A percentile compares a stretch with the other conserved stretches of the same genome.
These are phyloP conservation scores for Sarocladium kiliense DNA, from an alignment of 2,329 filamentous ascomycete genomes.

Conservation along the genomic window DNA sequence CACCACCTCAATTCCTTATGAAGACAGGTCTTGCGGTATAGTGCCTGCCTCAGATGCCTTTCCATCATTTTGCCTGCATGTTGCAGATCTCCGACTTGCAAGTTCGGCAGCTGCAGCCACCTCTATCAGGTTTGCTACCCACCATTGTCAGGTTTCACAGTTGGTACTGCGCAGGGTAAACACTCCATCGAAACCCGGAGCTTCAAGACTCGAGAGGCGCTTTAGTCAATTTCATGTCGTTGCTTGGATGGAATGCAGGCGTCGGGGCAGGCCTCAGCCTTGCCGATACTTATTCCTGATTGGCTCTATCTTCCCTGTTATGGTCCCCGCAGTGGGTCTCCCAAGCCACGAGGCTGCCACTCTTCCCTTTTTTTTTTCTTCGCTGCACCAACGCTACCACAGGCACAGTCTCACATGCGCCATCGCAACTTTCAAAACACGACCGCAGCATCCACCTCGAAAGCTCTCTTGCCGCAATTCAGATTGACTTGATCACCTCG, in stretches of 20 bases:
- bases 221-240: no score
- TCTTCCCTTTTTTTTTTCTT: not conserved
- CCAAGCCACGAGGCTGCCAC: not conserved
- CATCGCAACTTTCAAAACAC: not conserved
- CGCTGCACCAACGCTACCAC: not conserved
- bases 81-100: no score
- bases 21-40: no score
- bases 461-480: not conserved
- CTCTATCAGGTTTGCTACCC: no score
- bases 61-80: no score
- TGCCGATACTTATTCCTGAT: not conserved
- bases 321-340: slow-evolving; percentile 1
- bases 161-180: no score
- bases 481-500: not conserved
- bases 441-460: not conserved
- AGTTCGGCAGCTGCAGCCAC: no score
- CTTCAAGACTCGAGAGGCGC: no score
- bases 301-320: not conserved
- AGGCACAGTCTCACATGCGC: not conserved
- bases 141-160: no score
- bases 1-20: no score
- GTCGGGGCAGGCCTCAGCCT: not conserved
- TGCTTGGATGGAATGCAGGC: not conserved
- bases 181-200: no score
- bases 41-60: no score